Conservation (phyloP, 2,329 filamentous ascomycete species). For the Arthrinium puccinioides region DNA sequence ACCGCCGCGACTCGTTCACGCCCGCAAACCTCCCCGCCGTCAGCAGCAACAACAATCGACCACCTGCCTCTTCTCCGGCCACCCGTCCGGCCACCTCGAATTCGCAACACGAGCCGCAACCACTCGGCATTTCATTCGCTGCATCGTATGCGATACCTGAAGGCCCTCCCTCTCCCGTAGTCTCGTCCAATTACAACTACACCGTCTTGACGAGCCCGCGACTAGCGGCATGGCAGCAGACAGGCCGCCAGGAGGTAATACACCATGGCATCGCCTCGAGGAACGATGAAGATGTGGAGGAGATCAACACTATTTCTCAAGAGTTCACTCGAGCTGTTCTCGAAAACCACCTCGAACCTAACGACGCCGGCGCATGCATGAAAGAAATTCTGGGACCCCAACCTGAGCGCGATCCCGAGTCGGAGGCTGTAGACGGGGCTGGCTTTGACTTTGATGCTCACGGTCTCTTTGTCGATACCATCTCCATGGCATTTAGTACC, state of each 20-base stretch:
- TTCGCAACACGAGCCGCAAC: constrained; percentile 22
- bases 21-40: no score
- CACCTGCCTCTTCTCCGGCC: constrained; percentile 23
- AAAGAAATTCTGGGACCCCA: constrained; percentile 64
- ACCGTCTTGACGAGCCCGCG: constrained; percentile 66
- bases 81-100: constrained; percentile 29
- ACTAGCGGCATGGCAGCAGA: constrained; percentile 59
- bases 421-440: constrained; percentile 33
- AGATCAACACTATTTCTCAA: constrained; percentile 69
- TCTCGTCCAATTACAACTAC: constrained; percentile 57
- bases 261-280: constrained; percentile 57
- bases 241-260: constrained; percentile 60
- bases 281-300: constrained; percentile 59
- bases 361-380: constrained; percentile 64
- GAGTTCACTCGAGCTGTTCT: constrained; percentile 75
- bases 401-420: constrained; percentile 39
- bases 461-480: constrained; percentile 72
- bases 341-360: constrained; percentile 57
- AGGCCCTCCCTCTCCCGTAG: constrained; percentile 20
- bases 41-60: constrained; percentile 9
- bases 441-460: constrained; percentile 51
- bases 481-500: constrained; percentile 71
- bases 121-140: constrained; percentile 16
- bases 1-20: constrained; percentile 44
- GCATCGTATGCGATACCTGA: constrained; percentile 11